phyloP scores from a whole-genome alignment of 257 asterid genomes.

The Ligustrum vulgare region DNA sequence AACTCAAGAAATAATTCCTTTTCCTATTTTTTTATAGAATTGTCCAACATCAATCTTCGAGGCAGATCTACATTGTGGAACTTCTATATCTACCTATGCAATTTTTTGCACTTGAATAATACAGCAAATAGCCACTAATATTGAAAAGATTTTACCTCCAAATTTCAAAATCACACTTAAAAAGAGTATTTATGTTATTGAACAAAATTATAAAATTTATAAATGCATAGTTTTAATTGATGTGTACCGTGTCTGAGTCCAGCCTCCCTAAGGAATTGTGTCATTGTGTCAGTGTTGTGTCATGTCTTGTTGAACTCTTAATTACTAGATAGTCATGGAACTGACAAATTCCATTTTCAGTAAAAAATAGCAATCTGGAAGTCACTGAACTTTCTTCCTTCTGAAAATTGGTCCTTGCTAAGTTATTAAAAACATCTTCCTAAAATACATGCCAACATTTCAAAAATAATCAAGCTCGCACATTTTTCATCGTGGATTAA shows the following conservation, averaged over 20 bases:
- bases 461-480: background rate
- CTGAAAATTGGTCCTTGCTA: background rate
- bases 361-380: background rate
- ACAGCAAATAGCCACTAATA: background rate
- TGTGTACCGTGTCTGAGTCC: background rate
- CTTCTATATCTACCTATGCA: background rate
- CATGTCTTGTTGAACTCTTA: background rate
- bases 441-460: background rate
- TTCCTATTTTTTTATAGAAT: too few species aligned
- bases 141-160: background rate
- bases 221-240: background rate
- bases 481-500: slow-evolving; percentile 2
- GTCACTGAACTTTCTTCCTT: background rate
- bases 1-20: too few species aligned
- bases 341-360: background rate
- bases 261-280: background rate
- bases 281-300: background rate
- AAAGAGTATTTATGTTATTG: background rate
- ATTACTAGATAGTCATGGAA: background rate
- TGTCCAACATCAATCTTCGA: background rate
- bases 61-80: background rate
- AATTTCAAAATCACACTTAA: background rate
- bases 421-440: background rate
- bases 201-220: background rate
- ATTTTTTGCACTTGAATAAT: background rate